A percentile compares a stretch with the other conserved stretches of the same genome.
Evolutionary conservation across 768 basidiomycete species (phyloP).

Genomic region (Harrya chromipes): DNA sequence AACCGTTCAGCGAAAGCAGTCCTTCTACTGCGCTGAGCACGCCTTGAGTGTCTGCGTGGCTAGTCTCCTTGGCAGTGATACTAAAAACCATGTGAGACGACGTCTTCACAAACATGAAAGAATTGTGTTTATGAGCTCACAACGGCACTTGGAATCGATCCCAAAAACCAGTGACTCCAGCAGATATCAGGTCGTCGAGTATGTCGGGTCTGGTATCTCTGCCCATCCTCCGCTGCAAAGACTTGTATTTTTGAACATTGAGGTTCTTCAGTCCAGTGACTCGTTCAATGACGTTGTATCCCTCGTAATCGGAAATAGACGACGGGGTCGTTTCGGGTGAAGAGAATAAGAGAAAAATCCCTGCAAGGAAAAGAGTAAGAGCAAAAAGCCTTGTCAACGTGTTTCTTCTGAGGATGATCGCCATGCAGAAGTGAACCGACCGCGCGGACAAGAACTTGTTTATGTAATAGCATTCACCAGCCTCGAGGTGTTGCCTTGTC

Average conservation of each 20-base stretch:
- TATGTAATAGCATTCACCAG: too few relatives aligned
- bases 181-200: conserved; percentile 66
- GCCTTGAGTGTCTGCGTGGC: conserved; percentile 86
- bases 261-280: conserved; percentile 64
- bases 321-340: conserved; percentile 14
- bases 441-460: too few relatives aligned
- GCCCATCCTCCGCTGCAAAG: conserved; percentile 85
- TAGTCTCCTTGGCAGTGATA: conserved; percentile 78
- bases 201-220: conserved; percentile 83
- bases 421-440: too few relatives aligned
- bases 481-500: too few relatives aligned
- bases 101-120: background rate
- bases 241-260: conserved; percentile 85
- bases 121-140: conserved; percentile 59
- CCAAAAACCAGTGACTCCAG: conserved; percentile 89
- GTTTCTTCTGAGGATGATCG: conserved; percentile 30
- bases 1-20: conserved; percentile 92
- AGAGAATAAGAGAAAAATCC: conserved; percentile 20
- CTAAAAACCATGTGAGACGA: conserved; percentile 34
- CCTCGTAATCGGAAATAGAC: conserved; percentile 43
- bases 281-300: conserved; percentile 63
- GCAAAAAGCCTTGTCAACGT: conserved; percentile 21
- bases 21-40: conserved; percentile 90
- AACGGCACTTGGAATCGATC: conserved; percentile 88
- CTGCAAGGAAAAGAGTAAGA: conserved; percentile 21